These are phyloP conservation scores for Aspergillus bombycis DNA, from an alignment of 2,329 filamentous ascomycete genomes.

Conservation along the genomic window DNA sequence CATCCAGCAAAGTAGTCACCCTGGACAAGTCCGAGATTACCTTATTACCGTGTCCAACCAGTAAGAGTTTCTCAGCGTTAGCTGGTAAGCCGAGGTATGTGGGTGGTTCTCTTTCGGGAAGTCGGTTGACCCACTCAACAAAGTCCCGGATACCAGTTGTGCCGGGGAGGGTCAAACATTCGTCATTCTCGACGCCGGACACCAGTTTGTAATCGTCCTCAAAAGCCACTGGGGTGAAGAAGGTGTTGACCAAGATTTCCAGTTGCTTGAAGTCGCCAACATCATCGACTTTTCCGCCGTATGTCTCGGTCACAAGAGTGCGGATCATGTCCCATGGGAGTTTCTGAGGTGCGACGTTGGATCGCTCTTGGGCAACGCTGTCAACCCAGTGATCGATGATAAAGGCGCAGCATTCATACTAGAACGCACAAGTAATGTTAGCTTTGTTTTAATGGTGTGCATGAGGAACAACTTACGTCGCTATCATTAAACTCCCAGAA, in stretches of 20 bases:
- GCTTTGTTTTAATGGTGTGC: conserved; percentile 9
- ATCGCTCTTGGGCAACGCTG: conserved; percentile 76
- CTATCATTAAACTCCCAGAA: conserved; percentile 99
- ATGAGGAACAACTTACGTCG: conserved; percentile 70
- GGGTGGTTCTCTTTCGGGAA: conserved; percentile 94
- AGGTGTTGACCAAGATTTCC: conserved; percentile 70
- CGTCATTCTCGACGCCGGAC: conserved; percentile 62
- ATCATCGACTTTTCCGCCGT: conserved; percentile 96
- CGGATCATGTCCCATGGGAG: conserved; percentile 97
- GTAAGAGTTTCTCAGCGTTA: conserved; percentile 92
- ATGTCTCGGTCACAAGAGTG: conserved; percentile 88
- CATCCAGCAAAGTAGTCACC: conserved; percentile 86
- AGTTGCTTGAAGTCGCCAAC: conserved; percentile 80
- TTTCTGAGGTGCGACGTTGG: conserved; percentile 89
- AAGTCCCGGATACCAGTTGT: conserved; percentile 86
- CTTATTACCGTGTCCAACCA: conserved; percentile 83
- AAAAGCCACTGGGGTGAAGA: conserved; percentile 86
- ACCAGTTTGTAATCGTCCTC: conserved; percentile 92
- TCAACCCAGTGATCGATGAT: conserved; percentile 97
- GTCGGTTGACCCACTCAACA: conserved; percentile 82
- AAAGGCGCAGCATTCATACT: conserved; percentile 96
- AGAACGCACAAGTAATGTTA: conserved; percentile 24
- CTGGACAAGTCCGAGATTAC: conserved; percentile 83
- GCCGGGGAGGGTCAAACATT: conserved; percentile 72
- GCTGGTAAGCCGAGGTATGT: conserved; percentile 92